Percentiles rank a stretch among this genome's conserved stretches.
These are phyloP conservation scores for Zancudomyces culisetae DNA, from an alignment of 371 early-diverging fungal species.

Conservation along the genomic window DNA sequence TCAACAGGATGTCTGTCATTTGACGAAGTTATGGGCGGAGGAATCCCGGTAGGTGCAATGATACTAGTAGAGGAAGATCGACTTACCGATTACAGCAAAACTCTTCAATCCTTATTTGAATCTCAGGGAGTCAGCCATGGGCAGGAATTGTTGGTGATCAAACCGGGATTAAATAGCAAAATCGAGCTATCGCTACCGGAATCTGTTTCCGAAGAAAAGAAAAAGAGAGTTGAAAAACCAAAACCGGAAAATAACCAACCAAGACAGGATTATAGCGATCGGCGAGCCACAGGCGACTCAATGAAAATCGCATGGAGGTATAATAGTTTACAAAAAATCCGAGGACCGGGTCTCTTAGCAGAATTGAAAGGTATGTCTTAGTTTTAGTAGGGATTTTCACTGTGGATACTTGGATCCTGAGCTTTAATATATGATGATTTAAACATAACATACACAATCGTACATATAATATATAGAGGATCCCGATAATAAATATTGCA, in stretches of 20 bases:
- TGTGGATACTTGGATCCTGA: too few relatives aligned
- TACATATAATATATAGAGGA: not conserved
- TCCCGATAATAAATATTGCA: not conserved
- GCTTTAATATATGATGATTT: too few relatives aligned
- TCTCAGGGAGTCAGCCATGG: slow-evolving; percentile 66
- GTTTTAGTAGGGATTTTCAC: too few relatives aligned
- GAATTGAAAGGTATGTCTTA: not conserved
- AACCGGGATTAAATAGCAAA: slow-evolving; percentile 27
- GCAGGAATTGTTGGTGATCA: slow-evolving; percentile 48
- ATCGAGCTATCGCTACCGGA: slow-evolving; percentile 16
- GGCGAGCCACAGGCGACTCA: slow-evolving; percentile 3
- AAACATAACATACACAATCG: too few relatives aligned
- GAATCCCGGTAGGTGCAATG: slow-evolving; percentile 65
- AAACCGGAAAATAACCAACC: not conserved
- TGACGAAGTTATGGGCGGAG: slow-evolving; percentile 57
- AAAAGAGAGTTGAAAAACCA: not conserved
- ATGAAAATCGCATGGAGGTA: slow-evolving; percentile 91
- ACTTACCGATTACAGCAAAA: slow-evolving; percentile 61
- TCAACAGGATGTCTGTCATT: slow-evolving; percentile 77
- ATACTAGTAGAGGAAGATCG: slow-evolving; percentile 64
- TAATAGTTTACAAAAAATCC: slow-evolving; percentile 24
- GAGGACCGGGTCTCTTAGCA: not conserved
- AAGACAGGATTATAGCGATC: not conserved
- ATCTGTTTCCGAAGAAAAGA: slow-evolving; percentile 13
- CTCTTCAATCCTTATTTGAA: slow-evolving; percentile 59